Conservation (phyloP, 768 basidiomycete species). For the Chalciporus piperatus region DNA sequence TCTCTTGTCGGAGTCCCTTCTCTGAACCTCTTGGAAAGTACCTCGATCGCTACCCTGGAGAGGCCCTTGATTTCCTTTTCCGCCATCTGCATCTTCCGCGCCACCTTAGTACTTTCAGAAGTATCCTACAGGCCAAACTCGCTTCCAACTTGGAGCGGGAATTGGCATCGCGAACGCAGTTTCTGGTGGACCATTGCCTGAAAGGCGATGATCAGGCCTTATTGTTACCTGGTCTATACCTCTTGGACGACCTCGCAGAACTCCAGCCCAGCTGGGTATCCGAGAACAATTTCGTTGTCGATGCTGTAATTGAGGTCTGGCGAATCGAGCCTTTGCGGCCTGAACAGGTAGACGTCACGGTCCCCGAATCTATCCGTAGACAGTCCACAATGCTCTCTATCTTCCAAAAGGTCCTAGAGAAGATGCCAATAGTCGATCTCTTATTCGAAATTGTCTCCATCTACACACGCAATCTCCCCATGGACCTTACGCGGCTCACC, state of each 20-base stretch:
- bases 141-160: conserved; percentile 76
- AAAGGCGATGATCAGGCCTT: conserved; percentile 47
- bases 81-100: conserved; percentile 73
- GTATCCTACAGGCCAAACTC: conserved; percentile 73
- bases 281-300: conserved; percentile 63
- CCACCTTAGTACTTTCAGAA: conserved; percentile 80
- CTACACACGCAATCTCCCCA: conserved; percentile 74
- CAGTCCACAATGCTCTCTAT: conserved; percentile 70
- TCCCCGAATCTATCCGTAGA: conserved; percentile 53
- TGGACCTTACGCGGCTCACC: conserved; percentile 75
- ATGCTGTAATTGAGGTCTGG: conserved; percentile 77
- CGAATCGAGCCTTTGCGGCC: conserved; percentile 43
- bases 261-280: conserved; percentile 69
- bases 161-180: conserved; percentile 55
- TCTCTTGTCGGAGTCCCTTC: conserved; percentile 86
- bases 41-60: conserved; percentile 83
- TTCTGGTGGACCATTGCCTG: conserved; percentile 51
- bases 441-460: conserved; percentile 84
- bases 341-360: conserved; percentile 41
- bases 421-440: conserved; percentile 78
- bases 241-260: conserved; percentile 74
- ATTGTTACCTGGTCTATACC: conserved; percentile 66
- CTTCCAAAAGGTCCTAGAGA: conserved; percentile 69
- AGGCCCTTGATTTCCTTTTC: conserved; percentile 84
- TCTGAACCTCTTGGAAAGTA: conserved; percentile 90